Conservation (phyloP, 805 yeast species). For the Diddensiella transvaalensis region DNA sequence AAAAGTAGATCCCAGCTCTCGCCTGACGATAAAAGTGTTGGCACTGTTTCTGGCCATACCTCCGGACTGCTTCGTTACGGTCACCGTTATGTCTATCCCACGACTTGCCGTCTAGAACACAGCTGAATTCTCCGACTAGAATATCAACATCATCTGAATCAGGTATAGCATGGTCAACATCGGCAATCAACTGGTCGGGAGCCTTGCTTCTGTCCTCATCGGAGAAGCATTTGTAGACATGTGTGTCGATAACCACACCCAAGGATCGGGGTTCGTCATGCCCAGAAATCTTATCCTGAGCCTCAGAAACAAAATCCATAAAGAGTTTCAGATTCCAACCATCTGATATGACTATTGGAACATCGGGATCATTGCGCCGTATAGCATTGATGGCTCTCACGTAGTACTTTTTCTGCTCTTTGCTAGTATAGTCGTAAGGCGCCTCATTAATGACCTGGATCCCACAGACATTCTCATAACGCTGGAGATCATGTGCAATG, state of each 20-base stretch:
- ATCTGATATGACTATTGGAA: conserved; percentile 82
- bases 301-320: conserved; percentile 57
- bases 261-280: conserved; percentile 28
- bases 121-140: conserved; percentile 85
- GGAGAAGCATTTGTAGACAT: conserved; percentile 81
- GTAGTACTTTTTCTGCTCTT: conserved; percentile 57
- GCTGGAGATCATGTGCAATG: conserved; percentile 56
- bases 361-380: conserved; percentile 46
- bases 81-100: conserved; percentile 54
- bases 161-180: conserved; percentile 40
- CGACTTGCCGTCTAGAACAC: conserved; percentile 72
- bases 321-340: conserved; percentile 90
- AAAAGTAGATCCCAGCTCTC: conserved; percentile 72
- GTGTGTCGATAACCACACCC: conserved; percentile 78
- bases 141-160: conserved; percentile 54
- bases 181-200: conserved; percentile 60
- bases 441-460: conserved; percentile 86
- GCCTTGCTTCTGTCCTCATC: conserved; percentile 64
- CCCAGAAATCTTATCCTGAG: conserved; percentile 20
- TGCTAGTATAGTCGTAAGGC: conserved; percentile 47
- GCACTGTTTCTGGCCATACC: conserved; percentile 59
- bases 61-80: conserved; percentile 53
- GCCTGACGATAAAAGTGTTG: conserved; percentile 50
- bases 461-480: conserved; percentile 69
- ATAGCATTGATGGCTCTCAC: conserved; percentile 59